Evolutionary conservation across 257 asterid genomes (phyloP).

Genomic region (Nicotiana attenuata): DNA sequence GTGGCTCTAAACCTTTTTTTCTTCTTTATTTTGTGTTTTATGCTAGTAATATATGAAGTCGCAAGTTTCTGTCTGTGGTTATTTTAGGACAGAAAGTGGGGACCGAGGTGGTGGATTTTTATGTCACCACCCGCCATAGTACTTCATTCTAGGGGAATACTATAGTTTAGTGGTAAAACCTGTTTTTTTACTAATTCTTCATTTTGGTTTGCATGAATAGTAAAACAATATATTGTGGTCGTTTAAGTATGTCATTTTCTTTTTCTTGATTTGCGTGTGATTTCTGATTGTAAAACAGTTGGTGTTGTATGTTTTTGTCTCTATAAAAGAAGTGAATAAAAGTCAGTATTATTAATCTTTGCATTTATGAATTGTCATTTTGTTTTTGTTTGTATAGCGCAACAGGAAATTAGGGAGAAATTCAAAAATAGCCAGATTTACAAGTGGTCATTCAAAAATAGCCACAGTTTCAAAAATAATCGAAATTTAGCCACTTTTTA

Average conservation of each 20-base stretch:
- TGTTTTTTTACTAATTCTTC: background rate
- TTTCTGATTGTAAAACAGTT: background rate
- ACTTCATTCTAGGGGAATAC: background rate
- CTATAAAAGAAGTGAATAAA: background rate
- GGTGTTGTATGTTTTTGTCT: background rate
- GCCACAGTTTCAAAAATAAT: too few species aligned
- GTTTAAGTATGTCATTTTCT: background rate
- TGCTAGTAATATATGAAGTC: background rate
- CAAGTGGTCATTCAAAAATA: too few species aligned
- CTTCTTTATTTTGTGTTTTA: background rate
- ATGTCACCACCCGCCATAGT: background rate
- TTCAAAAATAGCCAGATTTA: too few species aligned
- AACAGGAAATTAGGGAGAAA: too few species aligned
- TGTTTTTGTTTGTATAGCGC: too few species aligned
- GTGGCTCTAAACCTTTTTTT: background rate
- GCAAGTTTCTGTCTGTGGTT: background rate
- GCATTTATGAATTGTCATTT: too few species aligned
- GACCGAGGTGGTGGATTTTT: constrained; percentile 2
- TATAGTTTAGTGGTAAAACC: background rate
- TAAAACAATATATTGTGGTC: background rate
- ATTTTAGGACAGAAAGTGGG: background rate
- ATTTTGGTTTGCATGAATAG: background rate
- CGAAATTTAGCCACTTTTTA: too few species aligned
- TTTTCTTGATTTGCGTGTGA: background rate
- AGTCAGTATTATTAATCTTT: too few species aligned